These are phyloP conservation scores for Aspergillus viridinutans DNA, from an alignment of 2,329 filamentous ascomycete species.

Conservation along the genomic window DNA sequence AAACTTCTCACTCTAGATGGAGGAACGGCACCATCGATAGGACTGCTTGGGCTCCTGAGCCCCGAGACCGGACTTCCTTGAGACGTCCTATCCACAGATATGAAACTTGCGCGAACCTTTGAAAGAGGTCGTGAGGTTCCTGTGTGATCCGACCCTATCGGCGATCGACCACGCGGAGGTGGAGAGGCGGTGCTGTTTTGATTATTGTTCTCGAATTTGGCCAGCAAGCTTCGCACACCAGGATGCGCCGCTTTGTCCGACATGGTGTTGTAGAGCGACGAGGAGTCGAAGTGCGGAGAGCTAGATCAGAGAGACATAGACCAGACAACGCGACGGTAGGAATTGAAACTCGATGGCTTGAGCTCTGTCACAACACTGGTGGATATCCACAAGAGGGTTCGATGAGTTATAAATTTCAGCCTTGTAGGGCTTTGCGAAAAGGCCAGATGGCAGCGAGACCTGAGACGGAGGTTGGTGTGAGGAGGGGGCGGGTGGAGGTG, in stretches of 20 bases:
- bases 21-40: conserved; percentile 28
- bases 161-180: conserved; percentile 67
- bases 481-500: conserved; percentile 12
- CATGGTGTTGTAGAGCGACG: conserved; percentile 9
- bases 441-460: background rate
- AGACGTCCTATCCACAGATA: conserved; percentile 59
- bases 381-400: background rate
- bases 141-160: conserved; percentile 46
- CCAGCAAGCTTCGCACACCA: conserved; percentile 69
- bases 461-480: conserved; percentile 4
- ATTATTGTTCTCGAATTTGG: conserved; percentile 73
- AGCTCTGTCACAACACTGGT: background rate
- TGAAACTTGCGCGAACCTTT: conserved; percentile 70
- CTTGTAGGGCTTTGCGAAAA: background rate
- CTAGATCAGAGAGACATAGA: conserved; percentile 2
- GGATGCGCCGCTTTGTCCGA: conserved; percentile 22
- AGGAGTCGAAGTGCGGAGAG: background rate
- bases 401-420: background rate
- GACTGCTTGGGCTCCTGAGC: conserved; percentile 39
- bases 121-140: conserved; percentile 58
- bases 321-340: background rate
- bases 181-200: conserved; percentile 56
- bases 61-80: conserved; percentile 41
- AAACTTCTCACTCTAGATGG: conserved; percentile 27
- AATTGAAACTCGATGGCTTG: background rate